Evolutionary conservation across 1,284 basidiomycete genomes (phyloP).

Genomic region (Porogramme epimiltina): DNA sequence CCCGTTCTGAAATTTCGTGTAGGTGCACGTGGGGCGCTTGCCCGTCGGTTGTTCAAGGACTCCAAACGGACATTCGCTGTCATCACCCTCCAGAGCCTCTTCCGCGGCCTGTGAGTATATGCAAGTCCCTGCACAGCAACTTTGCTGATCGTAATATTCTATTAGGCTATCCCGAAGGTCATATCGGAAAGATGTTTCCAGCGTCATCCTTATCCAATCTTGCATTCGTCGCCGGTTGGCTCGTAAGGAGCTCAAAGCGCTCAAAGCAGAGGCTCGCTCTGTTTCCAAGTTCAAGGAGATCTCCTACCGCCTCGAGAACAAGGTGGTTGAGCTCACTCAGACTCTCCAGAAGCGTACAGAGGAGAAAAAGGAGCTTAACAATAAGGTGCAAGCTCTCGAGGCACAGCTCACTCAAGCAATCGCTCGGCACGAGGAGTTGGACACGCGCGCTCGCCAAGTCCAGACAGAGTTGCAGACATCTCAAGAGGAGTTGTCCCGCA

Average conservation of each 20-base stretch:
- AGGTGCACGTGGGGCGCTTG: conserved; percentile 84
- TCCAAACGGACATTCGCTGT: conserved; percentile 71
- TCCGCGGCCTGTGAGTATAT: conserved; percentile 82
- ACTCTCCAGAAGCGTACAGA: conserved; percentile 89
- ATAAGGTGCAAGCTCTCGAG: conserved; percentile 78
- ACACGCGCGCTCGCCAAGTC: conserved; percentile 74
- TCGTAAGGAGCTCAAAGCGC: conserved; percentile 79
- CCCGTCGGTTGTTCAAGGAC: conserved; percentile 68
- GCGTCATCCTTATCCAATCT: conserved; percentile 88
- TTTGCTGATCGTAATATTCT: conserved; percentile 7
- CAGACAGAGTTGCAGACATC: conserved; percentile 73
- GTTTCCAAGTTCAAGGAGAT: conserved; percentile 99
- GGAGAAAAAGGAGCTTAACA: conserved; percentile 89
- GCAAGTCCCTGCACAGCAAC: conserved; percentile 6
- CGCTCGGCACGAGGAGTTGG: conserved; percentile 88
- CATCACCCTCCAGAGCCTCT: conserved; percentile 79
- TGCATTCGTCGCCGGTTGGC: conserved; percentile 91
- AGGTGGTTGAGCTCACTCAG: conserved; percentile 98
- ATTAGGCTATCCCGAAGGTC: conserved; percentile 65
- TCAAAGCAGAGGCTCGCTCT: conserved; percentile 92
- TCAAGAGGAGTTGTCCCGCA: conserved; percentile 74
- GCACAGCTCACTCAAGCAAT: conserved; percentile 86
- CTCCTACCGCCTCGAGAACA: conserved; percentile 98
- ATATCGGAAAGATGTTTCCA: conserved; percentile 68
- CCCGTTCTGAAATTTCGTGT: conserved; percentile 8